phyloP scores from a whole-genome alignment of 148 eudicot species.

The Rhododendron kiyosumense region DNA sequence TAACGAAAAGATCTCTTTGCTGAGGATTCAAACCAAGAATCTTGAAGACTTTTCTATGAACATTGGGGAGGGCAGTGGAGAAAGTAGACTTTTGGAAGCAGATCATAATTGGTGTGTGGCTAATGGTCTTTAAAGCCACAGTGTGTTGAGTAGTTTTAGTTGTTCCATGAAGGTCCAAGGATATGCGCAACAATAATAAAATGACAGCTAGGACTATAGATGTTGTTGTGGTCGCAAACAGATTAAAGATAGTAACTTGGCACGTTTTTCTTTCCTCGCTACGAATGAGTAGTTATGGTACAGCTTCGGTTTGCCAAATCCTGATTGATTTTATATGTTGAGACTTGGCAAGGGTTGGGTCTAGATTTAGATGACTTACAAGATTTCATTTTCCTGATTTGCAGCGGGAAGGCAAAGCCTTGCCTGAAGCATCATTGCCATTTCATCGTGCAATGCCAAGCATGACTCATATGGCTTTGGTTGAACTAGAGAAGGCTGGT shows the following conservation, averaged over 20 bases:
- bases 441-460: conserved; percentile 95
- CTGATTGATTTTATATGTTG: not conserved
- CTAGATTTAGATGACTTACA: not conserved
- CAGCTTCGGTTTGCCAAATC: not conserved
- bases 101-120: not conserved
- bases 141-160: not conserved
- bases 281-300: not conserved
- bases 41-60: not conserved
- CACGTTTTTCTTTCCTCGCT: not conserved
- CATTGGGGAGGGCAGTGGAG: not conserved
- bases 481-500: conserved; percentile 78
- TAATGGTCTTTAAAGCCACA: not conserved
- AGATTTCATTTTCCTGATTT: conserved; percentile 17
- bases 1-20: not conserved
- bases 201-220: not conserved
- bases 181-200: not conserved
- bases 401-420: conserved; percentile 43
- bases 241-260: not conserved
- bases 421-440: conserved; percentile 63
- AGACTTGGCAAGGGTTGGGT: not conserved
- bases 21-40: not conserved
- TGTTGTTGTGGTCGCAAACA: too few relatives aligned
- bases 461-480: conserved; percentile 93
- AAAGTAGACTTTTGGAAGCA: not conserved
- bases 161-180: not conserved